Evolutionary conservation across 2,329 filamentous ascomycete genomes (phyloP).

Genomic region (Didymosphaeria variabile): DNA sequence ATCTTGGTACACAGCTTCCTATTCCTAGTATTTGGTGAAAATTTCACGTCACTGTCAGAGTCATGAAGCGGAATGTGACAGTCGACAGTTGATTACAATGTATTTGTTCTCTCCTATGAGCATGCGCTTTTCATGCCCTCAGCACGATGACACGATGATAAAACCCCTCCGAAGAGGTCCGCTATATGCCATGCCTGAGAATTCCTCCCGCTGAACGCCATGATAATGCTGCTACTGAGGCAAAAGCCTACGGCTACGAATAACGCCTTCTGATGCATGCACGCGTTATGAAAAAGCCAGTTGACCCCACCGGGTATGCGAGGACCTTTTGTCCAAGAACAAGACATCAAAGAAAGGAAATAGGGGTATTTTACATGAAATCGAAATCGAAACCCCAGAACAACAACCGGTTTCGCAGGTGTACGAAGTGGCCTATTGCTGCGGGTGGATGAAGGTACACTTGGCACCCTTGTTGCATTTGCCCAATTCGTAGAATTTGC

Average conservation of each 20-base stretch:
- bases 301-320: conserved; percentile 9
- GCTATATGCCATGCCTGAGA: not conserved
- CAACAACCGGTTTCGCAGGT: not conserved
- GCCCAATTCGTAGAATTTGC: conserved; percentile 74
- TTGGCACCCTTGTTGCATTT: conserved; percentile 77
- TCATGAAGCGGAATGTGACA: not conserved
- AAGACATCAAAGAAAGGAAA: conserved; percentile 20
- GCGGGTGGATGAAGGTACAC: conserved; percentile 73
- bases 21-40: not conserved
- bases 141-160: not conserved
- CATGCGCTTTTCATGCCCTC: not conserved
- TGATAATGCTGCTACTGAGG: conserved; percentile 7
- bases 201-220: conserved; percentile 2
- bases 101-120: not conserved
- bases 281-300: conserved; percentile 25
- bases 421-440: not conserved
- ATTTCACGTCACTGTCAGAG: not conserved
- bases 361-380: conserved; percentile 23
- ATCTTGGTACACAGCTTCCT: not conserved
- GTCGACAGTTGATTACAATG: not conserved
- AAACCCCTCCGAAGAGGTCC: conserved; percentile 1
- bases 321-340: conserved; percentile 18
- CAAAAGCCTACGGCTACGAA: not conserved
- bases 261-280: conserved; percentile 33
- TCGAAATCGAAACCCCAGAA: conserved; percentile 1